These are phyloP conservation scores for Cyclospora cayetanensis DNA, from an alignment of 169 alveolate genomes.

Conservation along the genomic window DNA sequence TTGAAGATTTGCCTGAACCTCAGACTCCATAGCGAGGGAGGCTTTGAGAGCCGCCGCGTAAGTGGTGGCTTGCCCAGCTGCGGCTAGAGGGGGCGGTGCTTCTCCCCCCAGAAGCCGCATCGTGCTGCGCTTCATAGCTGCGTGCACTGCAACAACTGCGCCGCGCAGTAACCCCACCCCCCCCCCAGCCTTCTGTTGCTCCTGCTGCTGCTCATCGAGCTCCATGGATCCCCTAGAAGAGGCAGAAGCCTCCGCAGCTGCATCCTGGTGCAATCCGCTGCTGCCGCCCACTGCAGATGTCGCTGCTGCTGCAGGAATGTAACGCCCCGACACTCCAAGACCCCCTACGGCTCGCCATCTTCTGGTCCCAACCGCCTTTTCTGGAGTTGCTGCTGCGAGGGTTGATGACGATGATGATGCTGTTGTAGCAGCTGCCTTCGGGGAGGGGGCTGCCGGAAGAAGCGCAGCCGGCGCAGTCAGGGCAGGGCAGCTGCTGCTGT, in stretches of 20 bases:
- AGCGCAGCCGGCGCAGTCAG: no score
- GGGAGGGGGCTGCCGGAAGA: no score
- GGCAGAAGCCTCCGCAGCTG: not conserved
- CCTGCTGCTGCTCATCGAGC: slow-evolving; percentile 1
- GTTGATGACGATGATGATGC: no score
- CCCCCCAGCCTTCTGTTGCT: not conserved
- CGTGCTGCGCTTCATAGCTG: slow-evolving; percentile 43
- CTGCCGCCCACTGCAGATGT: not conserved
- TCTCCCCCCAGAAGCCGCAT: not conserved
- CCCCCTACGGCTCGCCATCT: slow-evolving; percentile 26
- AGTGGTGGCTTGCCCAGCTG: not conserved
- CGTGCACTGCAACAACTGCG: slow-evolving; percentile 7
- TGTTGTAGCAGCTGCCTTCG: no score
- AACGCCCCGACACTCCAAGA: slow-evolving; percentile 56
- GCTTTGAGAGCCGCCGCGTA: slow-evolving; percentile 6
- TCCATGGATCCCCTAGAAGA: not conserved
- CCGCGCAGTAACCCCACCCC: slow-evolving; percentile 1
- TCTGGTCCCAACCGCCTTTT: not conserved
- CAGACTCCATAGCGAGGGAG: slow-evolving; percentile 20
- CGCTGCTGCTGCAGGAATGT: slow-evolving; percentile 46
- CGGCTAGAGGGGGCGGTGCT: not conserved
- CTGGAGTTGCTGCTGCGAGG: slow-evolving; percentile 19
- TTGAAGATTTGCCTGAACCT: slow-evolving; percentile 23
- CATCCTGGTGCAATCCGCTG: not conserved
- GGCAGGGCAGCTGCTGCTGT: slow-evolving; percentile 37